A percentile compares a stretch with the other conserved stretches of the same genome.
Evolutionary conservation across 2,329 filamentous ascomycete genomes (phyloP).

Genomic region (Venturia nashicola): DNA sequence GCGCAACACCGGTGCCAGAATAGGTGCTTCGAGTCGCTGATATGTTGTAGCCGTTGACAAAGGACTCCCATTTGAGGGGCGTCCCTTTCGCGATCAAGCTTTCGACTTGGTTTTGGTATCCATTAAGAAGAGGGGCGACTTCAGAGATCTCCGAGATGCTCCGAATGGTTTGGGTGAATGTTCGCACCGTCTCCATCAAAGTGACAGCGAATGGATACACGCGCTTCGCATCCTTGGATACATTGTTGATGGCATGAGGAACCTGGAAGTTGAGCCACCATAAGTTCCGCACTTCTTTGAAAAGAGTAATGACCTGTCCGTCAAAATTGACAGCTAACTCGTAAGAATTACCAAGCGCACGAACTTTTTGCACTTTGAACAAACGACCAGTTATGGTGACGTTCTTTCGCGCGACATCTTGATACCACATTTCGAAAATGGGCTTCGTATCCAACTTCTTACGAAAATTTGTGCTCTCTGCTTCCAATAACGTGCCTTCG

Average conservation of each 20-base stretch:
- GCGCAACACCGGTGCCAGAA: conserved; percentile 47
- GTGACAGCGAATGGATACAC: conserved; percentile 98
- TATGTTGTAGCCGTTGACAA: conserved; percentile 91
- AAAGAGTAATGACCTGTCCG: conserved; percentile 88
- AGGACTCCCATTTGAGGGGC: conserved; percentile 90
- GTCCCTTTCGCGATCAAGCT: conserved; percentile 73
- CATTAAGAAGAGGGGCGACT: conserved; percentile 75
- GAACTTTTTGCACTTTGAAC: conserved; percentile 78
- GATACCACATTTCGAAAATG: conserved; percentile 91
- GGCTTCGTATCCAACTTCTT: conserved; percentile 90
- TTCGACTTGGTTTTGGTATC: conserved; percentile 86
- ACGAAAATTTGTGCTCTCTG: conserved; percentile 84
- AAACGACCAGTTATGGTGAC: conserved; percentile 85
- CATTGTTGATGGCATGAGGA: conserved; percentile 85
- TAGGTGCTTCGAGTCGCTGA: conserved; percentile 35
- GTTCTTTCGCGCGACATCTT: conserved; percentile 77
- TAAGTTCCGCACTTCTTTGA: conserved; percentile 96
- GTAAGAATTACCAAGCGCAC: conserved; percentile 78
- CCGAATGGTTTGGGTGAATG: conserved; percentile 75
- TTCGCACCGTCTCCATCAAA: conserved; percentile 96
- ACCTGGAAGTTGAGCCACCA: conserved; percentile 92
- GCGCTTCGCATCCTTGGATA: conserved; percentile 96
- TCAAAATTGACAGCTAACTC: conserved; percentile 95
- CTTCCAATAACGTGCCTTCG: conserved; percentile 86
- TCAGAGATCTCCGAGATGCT: conserved; percentile 77